These are phyloP conservation scores for Aspergillus glaucus DNA, from an alignment of 2,329 filamentous ascomycete genomes.

Conservation along the genomic window DNA sequence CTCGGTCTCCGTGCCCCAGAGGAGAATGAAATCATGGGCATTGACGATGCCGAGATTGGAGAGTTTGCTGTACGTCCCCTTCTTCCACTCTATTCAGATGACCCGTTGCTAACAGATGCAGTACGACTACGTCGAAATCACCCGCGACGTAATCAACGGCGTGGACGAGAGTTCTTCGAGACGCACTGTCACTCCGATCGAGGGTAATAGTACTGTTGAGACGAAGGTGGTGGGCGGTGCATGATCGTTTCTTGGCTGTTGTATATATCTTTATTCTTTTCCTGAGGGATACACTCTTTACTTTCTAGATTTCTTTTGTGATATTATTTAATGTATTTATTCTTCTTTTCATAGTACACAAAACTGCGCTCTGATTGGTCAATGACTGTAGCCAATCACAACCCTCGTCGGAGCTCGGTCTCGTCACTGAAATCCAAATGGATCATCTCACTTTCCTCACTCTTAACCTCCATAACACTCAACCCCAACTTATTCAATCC, in stretches of 20 bases:
- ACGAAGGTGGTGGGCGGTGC: constrained; percentile 8
- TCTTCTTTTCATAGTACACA: no score
- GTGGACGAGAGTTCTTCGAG: constrained; percentile 19
- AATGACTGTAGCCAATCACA: rapidly evolving
- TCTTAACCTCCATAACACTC: no score
- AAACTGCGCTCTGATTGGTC: no score
- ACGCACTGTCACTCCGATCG: constrained; percentile 5
- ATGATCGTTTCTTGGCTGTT: background rate
- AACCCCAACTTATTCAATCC: no score
- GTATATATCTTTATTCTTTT: no score
- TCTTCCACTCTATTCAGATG: background rate
- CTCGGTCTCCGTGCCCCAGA: constrained; percentile 67
- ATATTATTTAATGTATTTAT: no score
- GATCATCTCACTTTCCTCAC: no score
- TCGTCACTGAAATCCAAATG: no score
- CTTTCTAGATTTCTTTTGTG: no score
- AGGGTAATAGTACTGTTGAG: constrained; percentile 2
- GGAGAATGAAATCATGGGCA: constrained; percentile 75
- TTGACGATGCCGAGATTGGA: constrained; percentile 84
- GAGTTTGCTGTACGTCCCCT: constrained; percentile 66
- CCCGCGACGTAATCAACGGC: constrained; percentile 57
- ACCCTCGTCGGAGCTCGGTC: no score
- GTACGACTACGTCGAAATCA: constrained; percentile 87
- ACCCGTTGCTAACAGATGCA: constrained; percentile 17
- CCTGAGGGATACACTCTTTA: no score